Base-by-base conservation (phyloP, 768 basidiomycete species). In the Hericium alpestre region DNA sequence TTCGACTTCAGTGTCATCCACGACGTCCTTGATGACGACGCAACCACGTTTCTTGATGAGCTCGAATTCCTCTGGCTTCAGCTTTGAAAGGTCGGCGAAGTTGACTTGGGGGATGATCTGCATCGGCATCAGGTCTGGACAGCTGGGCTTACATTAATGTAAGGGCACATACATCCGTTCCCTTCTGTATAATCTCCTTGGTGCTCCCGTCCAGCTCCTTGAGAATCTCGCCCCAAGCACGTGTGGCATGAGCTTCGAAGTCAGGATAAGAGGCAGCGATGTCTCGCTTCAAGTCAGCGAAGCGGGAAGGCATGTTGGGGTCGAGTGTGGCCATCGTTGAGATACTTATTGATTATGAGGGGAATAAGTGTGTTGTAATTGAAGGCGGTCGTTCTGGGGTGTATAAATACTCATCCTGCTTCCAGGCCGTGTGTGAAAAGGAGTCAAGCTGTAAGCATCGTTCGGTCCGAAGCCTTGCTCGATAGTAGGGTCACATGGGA, bases 71-170 rank as follows among this genome's bases (percentile, higher is more conserved):
- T 80, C 78, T 0, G 64, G 56, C 47, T 72, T 70, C 43, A 87
- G 67, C 20, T 65, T 75, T 5, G 73, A 65, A 15, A 88, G 69
- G 48, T 83, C 77, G 3, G 72, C 64, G 64, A 84, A 84, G 16
- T 78, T 71, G 51, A 87, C 77, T 66, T 81, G 79, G 3, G 86
- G 84, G 40, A 87, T 74, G 61, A 74, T 78, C 84, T 86, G 49
- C 16, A 27, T 56, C 7, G 23, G 37, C 22, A 41, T 56, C 51
- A 61, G 49, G 10, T 38, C 23, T 6, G 22, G 32, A 27, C 16
- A 54, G 52, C 13, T 41, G 55, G 18, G 10, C 23, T 39, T 25
- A 40, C 23, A 54, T 27, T 6, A 16, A 25, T 54, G 18, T 5
- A 41, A 58, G 22, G 20, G 10, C 22, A 65, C 77, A 55, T 62